Conservation (phyloP, 2,329 filamentous ascomycete species). For the Nemania sp. region DNA sequence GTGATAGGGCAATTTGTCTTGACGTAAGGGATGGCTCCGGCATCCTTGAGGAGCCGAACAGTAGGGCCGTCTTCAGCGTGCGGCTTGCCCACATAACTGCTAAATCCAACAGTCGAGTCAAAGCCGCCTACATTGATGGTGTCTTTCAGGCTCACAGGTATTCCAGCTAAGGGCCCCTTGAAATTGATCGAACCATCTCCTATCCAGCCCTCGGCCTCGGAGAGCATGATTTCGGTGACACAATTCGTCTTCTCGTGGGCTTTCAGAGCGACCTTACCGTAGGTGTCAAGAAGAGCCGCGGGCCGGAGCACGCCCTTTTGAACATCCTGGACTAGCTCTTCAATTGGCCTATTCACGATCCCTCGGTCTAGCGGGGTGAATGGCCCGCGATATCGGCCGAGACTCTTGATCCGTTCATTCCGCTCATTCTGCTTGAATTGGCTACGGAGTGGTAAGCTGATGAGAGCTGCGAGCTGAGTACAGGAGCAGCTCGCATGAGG, state of each 20-base stretch:
- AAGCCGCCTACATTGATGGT: constrained; percentile 80
- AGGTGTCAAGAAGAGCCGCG: constrained; percentile 76
- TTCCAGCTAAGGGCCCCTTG: constrained; percentile 80
- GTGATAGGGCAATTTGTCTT: constrained; percentile 92
- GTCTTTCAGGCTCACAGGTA: constrained; percentile 85
- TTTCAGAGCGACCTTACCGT: constrained; percentile 81
- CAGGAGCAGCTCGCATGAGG: neutral
- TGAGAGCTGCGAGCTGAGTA: constrained; percentile 1
- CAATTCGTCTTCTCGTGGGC: constrained; percentile 89
- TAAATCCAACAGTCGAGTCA: constrained; percentile 81
- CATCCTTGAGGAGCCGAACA: constrained; percentile 79
- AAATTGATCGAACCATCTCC: constrained; percentile 64
- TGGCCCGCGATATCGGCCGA: constrained; percentile 67
- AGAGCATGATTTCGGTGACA: constrained; percentile 82
- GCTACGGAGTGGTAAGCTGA: constrained; percentile 52
- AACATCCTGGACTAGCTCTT: constrained; percentile 76
- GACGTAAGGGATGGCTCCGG: constrained; percentile 85
- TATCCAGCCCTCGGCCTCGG: constrained; percentile 75
- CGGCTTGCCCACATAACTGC: constrained; percentile 70
- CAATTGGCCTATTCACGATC: constrained; percentile 74
- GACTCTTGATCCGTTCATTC: constrained; percentile 65
- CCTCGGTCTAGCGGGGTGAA: constrained; percentile 67
- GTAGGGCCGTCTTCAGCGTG: constrained; percentile 69
- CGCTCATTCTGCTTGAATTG: constrained; percentile 80
- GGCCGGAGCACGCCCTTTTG: constrained; percentile 69